These are phyloP conservation scores for Deinandra increscens DNA, from an alignment of 129 eudicot genomes.

Conservation along the genomic window DNA sequence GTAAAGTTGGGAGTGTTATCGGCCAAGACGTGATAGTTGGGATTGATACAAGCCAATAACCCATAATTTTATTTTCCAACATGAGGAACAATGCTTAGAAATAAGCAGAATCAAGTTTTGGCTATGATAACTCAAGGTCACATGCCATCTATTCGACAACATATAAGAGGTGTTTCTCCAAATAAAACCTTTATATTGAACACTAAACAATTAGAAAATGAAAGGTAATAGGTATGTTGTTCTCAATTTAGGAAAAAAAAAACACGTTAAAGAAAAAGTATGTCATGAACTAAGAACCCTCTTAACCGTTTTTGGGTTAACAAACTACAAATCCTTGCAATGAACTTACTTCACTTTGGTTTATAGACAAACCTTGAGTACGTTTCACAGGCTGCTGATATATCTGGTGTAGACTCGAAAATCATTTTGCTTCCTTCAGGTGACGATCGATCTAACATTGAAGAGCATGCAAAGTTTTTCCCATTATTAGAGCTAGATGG, in stretches of 20 bases:
- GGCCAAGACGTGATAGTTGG: too few relatives aligned
- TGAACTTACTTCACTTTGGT: not conserved
- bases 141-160: not conserved
- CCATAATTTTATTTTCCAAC: not conserved
- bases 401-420: constrained; percentile 56
- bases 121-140: not conserved
- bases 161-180: not conserved
- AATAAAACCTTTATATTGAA: not conserved
- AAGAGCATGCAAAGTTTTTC: constrained; percentile 36
- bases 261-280: not conserved
- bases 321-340: not conserved
- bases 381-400: constrained; percentile 48
- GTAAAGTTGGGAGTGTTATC: too few relatives aligned
- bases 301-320: not conserved
- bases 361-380: constrained; percentile 51
- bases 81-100: not conserved
- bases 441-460: constrained; percentile 36
- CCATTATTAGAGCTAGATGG: constrained; percentile 30
- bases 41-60: too few relatives aligned
- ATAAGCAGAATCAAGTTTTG: not conserved
- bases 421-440: constrained; percentile 32
- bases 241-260: not conserved
- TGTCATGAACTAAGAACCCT: not conserved
- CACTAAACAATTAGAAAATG: not conserved
- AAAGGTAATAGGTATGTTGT: not conserved